Base-by-base conservation (phyloP, 2,329 filamentous ascomycete genomes). In the Endoconidiophora polonica region DNA sequence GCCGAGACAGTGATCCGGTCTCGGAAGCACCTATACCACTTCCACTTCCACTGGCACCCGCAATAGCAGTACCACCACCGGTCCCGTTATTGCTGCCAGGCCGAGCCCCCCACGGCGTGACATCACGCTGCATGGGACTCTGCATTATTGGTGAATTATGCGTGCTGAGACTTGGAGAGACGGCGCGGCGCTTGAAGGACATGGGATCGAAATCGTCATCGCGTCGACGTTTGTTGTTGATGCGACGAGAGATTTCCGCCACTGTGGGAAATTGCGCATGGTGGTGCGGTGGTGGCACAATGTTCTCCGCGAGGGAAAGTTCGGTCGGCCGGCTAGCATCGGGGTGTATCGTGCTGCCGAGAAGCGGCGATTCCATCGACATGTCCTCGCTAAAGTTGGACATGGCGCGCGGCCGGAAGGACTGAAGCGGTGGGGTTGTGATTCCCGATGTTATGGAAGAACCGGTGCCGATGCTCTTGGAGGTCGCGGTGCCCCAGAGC, bases 191-290 rank as follows among this genome's bases (percentile, higher is more conserved):
- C 66, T 96, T 96, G 68, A 95, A 88, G 54, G 81, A 84, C 38
- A 80, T 74, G 2, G 85, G 81, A 61, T 96, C 88, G 52, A 94
- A 82, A 59, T 95, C 88, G 59, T 94, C 87, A 55, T 95, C 90
- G 50, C 87, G 75, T 20, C 86, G 77, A n/a, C 90, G 79, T 62
- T 90, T 91, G 62, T 75, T 78, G 62, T 84, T 81, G 48, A 86
- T 80, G 54, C 86, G 83, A 6, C 85, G 74, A 3, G 83, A 83
- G 46, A 90, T 77, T 58, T 91, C 84, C 9, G 82, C 77, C 1
- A 81, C 76, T 0, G 74, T 81, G 0, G 81, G 79, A 2, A 72
- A 68, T n/a, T 69, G 58, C 44, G 62, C 60, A 10, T 33, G 7
- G 14, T 62, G 42, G 7, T 18, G 22, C 24, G 26, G 7, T 33